Evolutionary conservation across 768 basidiomycete genomes (phyloP).

Genomic region (Imleria badia): DNA sequence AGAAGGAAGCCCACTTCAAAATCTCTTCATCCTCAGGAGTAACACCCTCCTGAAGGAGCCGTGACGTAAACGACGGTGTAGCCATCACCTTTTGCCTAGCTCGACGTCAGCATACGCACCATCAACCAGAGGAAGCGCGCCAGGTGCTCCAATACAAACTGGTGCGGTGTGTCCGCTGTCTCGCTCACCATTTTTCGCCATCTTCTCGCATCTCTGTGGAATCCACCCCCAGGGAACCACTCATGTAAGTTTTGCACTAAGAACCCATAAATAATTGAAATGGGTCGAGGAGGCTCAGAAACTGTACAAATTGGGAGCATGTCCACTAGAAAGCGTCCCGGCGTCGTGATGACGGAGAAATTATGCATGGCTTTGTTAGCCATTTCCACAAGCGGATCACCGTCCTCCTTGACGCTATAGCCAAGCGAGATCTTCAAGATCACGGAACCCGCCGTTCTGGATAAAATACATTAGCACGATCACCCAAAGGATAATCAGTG

Average conservation of each 20-base stretch:
- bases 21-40: slow-evolving; percentile 10
- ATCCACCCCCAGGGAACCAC: slow-evolving; percentile 24
- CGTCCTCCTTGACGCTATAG: slow-evolving; percentile 27
- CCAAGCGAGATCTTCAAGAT: slow-evolving; percentile 39
- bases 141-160: slow-evolving; percentile 13
- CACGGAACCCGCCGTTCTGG: slow-evolving; percentile 35
- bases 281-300: background rate
- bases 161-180: background rate
- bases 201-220: slow-evolving; percentile 8
- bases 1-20: slow-evolving; percentile 16
- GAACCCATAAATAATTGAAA: background rate
- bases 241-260: slow-evolving; percentile 18
- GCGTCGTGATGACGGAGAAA: slow-evolving; percentile 2
- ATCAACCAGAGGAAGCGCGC: slow-evolving; percentile 1
- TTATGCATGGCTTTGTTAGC: slow-evolving; percentile 24
- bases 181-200: slow-evolving; percentile 7
- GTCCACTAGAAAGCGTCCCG: slow-evolving; percentile 16
- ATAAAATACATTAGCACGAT: background rate
- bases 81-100: slow-evolving; percentile 12
- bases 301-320: slow-evolving; percentile 8
- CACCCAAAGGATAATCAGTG: too few species aligned
- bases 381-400: slow-evolving; percentile 34
- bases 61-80: slow-evolving; percentile 13
- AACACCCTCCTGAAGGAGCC: slow-evolving; percentile 6
- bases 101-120: background rate